A percentile compares a stretch with the other conserved stretches of the same genome.
Conservation (phyloP, 1,284 basidiomycete genomes). For the Apiotrichum akiyoshidainum region DNA sequence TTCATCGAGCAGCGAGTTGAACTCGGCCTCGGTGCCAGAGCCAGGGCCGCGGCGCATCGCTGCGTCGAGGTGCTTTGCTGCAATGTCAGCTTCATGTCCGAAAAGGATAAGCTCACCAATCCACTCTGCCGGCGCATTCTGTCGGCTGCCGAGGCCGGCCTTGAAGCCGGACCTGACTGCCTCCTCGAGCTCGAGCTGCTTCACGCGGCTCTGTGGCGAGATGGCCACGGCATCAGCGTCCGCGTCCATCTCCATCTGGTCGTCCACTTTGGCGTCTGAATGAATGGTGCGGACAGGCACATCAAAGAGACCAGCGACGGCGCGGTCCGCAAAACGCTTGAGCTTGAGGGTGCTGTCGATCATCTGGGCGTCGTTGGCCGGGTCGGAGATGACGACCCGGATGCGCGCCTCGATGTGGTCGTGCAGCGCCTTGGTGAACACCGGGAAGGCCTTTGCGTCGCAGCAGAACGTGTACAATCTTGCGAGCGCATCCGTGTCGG, state of each 20-base stretch:
- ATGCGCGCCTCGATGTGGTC: constrained; percentile 52
- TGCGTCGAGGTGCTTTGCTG: constrained; percentile 80
- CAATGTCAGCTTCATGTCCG: background rate
- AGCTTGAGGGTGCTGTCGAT: constrained; percentile 69
- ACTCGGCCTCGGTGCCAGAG: constrained; percentile 65
- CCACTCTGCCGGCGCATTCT: constrained; percentile 88
- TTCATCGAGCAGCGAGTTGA: constrained; percentile 68
- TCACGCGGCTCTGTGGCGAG: background rate
- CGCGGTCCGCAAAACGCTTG: constrained; percentile 62
- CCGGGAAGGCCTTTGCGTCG: constrained; percentile 58
- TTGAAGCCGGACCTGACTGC: constrained; percentile 67
- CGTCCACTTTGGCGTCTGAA: background rate
- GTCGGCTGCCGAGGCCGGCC: constrained; percentile 73
- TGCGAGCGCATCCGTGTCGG: constrained; percentile 56
- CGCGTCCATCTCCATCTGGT: background rate
- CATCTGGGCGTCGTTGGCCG: constrained; percentile 66
- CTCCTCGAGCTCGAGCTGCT: constrained; percentile 43
- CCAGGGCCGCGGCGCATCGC: constrained; percentile 83
- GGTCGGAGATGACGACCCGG: constrained; percentile 45
- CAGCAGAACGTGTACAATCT: constrained; percentile 64
- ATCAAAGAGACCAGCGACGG: constrained; percentile 56
- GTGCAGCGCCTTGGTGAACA: constrained; percentile 64
- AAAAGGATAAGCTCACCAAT: constrained; percentile 52
- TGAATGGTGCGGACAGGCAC: background rate
- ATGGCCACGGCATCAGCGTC: background rate